A percentile compares a stretch with the other conserved stretches of the same genome.
Evolutionary conservation across 2,329 filamentous ascomycete genomes (phyloP).

Genomic region (Endoconidiophora laricicola): DNA sequence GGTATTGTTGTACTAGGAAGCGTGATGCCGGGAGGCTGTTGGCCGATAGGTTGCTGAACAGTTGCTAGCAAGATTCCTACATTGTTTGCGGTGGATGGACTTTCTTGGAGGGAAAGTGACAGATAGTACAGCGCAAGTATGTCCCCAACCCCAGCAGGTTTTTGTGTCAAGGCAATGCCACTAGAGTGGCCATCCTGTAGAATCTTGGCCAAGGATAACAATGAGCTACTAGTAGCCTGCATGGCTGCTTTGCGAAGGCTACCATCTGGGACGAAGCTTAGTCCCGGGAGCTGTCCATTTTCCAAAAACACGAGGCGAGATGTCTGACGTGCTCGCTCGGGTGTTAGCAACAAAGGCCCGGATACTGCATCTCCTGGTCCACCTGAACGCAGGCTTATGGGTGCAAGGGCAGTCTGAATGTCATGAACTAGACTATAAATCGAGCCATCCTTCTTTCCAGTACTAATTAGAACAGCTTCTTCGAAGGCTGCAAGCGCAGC

Average conservation of each 20-base stretch:
- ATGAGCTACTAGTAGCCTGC: conserved; percentile 86
- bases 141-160: conserved; percentile 63
- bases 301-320: conserved; percentile 66
- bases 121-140: conserved; percentile 92
- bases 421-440: conserved; percentile 65
- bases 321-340: conserved; percentile 68
- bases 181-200: conserved; percentile 91
- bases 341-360: conserved; percentile 57
- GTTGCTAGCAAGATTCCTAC: conserved; percentile 93
- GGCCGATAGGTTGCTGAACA: conserved; percentile 50
- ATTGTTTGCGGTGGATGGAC: conserved; percentile 94
- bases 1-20: conserved; percentile 36
- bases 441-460: conserved; percentile 50
- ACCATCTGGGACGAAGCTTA: conserved; percentile 54
- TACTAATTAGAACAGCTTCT: conserved; percentile 79
- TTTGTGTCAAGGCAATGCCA: conserved; percentile 37
- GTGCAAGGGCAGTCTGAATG: conserved; percentile 54
- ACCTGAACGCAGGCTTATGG: conserved; percentile 15
- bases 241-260: conserved; percentile 63
- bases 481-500: conserved; percentile 81
- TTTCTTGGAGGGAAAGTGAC: conserved; percentile 83
- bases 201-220: conserved; percentile 90
- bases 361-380: background rate
- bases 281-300: conserved; percentile 61
- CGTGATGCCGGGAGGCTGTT: background rate